Conservation (phyloP, 495 filamentous ascomycete species). For the Lichenothelia convexa region DNA sequence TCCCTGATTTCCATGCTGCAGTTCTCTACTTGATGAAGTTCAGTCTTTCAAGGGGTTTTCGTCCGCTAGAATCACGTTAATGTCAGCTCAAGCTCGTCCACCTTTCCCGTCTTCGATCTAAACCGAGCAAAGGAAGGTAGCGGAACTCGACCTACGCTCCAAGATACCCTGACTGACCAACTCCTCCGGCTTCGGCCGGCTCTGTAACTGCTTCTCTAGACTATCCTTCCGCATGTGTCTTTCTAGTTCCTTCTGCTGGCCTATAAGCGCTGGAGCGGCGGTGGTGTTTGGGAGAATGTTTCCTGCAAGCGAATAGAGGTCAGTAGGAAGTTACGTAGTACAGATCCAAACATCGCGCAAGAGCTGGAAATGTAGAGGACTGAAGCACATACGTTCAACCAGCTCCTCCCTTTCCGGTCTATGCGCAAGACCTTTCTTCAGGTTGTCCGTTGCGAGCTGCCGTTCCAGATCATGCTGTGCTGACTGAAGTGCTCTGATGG, state of each 20-base stretch:
- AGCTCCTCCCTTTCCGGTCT: conserved; percentile 46
- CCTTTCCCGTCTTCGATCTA: too few species aligned
- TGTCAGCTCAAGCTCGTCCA: too few species aligned
- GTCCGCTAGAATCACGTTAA: too few species aligned
- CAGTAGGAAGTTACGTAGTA: not conserved
- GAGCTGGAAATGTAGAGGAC: not conserved
- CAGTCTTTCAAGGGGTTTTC: too few species aligned
- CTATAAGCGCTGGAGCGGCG: conserved; percentile 58
- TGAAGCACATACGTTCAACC: conserved; percentile 45
- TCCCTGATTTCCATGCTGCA: too few species aligned
- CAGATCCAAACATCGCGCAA: conserved; percentile 1
- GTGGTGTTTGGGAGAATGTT: conserved; percentile 68
- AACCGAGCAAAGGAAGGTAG: too few species aligned
- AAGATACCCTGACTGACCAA: conserved; percentile 60
- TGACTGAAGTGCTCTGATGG: conserved; percentile 39
- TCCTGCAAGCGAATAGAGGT: conserved; percentile 22
- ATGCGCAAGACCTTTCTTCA: conserved; percentile 49
- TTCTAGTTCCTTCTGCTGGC: conserved; percentile 61
- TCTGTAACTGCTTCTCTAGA: conserved; percentile 63
- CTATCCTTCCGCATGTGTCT: conserved; percentile 70
- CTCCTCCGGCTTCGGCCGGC: conserved; percentile 54
- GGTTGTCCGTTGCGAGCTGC: conserved; percentile 39
- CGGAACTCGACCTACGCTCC: too few species aligned
- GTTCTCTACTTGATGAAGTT: too few species aligned
- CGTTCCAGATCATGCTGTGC: conserved; percentile 43